A percentile compares a stretch with the other conserved stretches of the same genome.
These are phyloP conservation scores for Citrus australasica DNA, from an alignment of 345 rosid species.

Conservation along the genomic window DNA sequence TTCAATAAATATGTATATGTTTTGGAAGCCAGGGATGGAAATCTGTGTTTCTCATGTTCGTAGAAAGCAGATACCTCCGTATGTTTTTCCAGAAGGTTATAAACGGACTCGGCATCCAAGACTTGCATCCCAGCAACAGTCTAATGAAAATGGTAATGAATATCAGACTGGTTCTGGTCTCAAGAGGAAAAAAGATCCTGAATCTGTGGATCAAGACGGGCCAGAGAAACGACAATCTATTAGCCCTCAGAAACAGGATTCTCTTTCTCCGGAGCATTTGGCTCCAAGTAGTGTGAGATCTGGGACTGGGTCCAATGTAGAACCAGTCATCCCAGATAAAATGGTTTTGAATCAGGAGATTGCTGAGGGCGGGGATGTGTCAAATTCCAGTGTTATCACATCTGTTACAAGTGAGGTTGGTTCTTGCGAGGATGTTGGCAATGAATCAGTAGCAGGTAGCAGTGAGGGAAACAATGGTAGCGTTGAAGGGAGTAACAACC, in stretches of 20 bases:
- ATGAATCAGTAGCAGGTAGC: slow-evolving; percentile 33
- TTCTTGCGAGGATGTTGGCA: slow-evolving; percentile 37
- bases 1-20: slow-evolving; percentile 47
- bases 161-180: slow-evolving; percentile 27
- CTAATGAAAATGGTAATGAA: slow-evolving; percentile 27
- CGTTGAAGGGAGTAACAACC: slow-evolving; percentile 38
- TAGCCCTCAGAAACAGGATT: slow-evolving; percentile 26
- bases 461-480: slow-evolving; percentile 41
- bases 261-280: slow-evolving; percentile 27
- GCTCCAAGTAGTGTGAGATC: slow-evolving; percentile 12
- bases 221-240: slow-evolving; percentile 27
- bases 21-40: slow-evolving; percentile 74
- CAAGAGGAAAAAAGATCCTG: slow-evolving; percentile 41
- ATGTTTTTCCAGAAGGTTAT: slow-evolving; percentile 50
- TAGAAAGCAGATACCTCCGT: slow-evolving; percentile 56
- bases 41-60: slow-evolving; percentile 62
- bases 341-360: background rate
- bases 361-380: slow-evolving; percentile 16
- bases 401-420: slow-evolving; percentile 26
- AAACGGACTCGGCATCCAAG: slow-evolving; percentile 31
- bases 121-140: slow-evolving; percentile 18
- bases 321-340: background rate
- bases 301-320: slow-evolving; percentile 3
- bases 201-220: slow-evolving; percentile 18
- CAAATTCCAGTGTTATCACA: slow-evolving; percentile 29